Evolutionary conservation across 306 rosid genomes (phyloP).

Genomic region (Malus sieversii): DNA sequence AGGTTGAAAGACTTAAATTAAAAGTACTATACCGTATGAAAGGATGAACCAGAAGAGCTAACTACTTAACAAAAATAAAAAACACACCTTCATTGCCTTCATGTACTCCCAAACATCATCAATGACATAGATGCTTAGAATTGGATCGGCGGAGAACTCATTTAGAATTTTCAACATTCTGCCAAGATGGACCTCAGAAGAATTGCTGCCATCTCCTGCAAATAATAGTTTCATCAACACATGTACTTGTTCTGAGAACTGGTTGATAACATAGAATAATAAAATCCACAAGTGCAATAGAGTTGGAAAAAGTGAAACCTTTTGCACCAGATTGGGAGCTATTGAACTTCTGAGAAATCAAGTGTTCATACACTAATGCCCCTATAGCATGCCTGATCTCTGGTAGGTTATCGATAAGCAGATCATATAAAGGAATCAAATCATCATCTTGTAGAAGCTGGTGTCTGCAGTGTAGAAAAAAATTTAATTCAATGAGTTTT

Average conservation of each 20-base stretch:
- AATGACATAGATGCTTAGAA: slow-evolving; percentile 78
- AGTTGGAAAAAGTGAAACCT: slow-evolving; percentile 31
- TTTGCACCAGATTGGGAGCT: slow-evolving; percentile 58
- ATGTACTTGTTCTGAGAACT: background rate
- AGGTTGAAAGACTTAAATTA: background rate
- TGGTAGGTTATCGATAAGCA: slow-evolving; percentile 84
- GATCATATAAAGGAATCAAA: slow-evolving; percentile 88
- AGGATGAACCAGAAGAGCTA: background rate
- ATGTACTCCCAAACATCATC: slow-evolving; percentile 99
- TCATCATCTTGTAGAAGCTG: slow-evolving; percentile 94
- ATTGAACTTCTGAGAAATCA: slow-evolving; percentile 84
- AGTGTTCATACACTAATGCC: slow-evolving; percentile 85
- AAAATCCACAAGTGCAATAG: slow-evolving; percentile 8
- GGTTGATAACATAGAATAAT: slow-evolving; percentile 13
- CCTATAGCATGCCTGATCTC: slow-evolving; percentile 98
- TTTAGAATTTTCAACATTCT: slow-evolving; percentile 89
- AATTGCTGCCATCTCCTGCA: slow-evolving; percentile 57
- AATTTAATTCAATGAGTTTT: slow-evolving; percentile 15
- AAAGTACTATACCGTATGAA: background rate
- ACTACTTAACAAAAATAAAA: background rate
- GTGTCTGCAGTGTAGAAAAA: slow-evolving; percentile 56
- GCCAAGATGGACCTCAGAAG: slow-evolving; percentile 79
- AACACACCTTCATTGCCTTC: slow-evolving; percentile 81
- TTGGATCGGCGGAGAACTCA: slow-evolving; percentile 89
- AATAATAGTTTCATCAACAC: slow-evolving; percentile 19